phyloP scores from a whole-genome alignment of 352 stramenopile genomes.

The Phytophthora meadii region DNA sequence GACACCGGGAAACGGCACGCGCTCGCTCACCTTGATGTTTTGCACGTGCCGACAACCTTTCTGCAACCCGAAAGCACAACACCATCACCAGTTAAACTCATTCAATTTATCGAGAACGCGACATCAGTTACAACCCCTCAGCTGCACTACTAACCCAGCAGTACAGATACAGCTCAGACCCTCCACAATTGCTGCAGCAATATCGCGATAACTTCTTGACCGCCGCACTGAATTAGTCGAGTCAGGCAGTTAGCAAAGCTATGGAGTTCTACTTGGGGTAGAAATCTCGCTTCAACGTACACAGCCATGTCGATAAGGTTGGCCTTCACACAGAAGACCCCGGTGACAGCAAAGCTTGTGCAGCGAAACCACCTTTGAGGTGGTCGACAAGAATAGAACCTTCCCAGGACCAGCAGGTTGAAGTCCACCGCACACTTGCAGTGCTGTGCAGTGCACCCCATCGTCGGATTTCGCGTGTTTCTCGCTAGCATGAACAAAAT shows the following conservation, averaged over 20 bases:
- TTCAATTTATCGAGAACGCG: no score
- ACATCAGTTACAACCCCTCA: background rate
- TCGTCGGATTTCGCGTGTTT: background rate
- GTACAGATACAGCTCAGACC: constrained; percentile 69
- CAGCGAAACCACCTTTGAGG: constrained; percentile 15
- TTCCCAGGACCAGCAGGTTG: constrained; percentile 13
- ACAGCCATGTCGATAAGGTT: constrained; percentile 23
- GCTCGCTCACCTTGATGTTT: constrained; percentile 60
- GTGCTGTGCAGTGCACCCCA: constrained; percentile 8
- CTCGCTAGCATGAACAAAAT: constrained; percentile 1
- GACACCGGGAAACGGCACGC: background rate
- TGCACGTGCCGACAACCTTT: constrained; percentile 81
- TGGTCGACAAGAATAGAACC: constrained; percentile 26
- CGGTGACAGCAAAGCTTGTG: no score
- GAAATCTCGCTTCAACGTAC: constrained; percentile 17
- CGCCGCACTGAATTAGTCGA: constrained; percentile 30
- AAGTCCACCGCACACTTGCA: constrained; percentile 3
- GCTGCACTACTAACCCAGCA: constrained; percentile 54
- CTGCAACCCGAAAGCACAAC: constrained; percentile 31
- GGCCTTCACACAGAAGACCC: background rate
- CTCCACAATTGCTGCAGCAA: constrained; percentile 63
- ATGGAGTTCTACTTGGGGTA: no score
- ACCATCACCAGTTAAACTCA: constrained; percentile 5
- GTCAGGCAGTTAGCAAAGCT: constrained; percentile 9
- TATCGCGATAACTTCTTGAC: constrained; percentile 69